phyloP scores from a whole-genome alignment of 768 basidiomycete genomes.

The Agaricus sinodeliciosus region DNA sequence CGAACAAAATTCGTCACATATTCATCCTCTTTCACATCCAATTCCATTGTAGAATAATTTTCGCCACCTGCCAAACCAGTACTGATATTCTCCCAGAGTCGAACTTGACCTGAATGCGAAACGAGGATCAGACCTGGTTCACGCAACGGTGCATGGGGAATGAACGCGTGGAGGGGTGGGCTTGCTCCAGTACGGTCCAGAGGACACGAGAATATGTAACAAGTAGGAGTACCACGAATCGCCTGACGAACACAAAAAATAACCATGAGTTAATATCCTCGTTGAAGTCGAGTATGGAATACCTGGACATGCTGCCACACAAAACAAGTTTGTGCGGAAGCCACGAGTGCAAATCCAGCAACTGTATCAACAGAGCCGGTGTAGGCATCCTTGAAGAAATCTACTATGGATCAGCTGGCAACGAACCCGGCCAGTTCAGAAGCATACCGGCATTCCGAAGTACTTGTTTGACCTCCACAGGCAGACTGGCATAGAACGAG shows the following conservation, averaged over 20 bases:
- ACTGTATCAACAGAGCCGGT: conserved; percentile 64
- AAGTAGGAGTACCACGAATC: conserved; percentile 67
- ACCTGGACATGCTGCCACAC: conserved; percentile 80
- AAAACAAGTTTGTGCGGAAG: conserved; percentile 68
- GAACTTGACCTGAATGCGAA: conserved; percentile 61
- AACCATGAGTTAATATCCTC: conserved; percentile 1
- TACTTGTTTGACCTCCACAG: conserved; percentile 68
- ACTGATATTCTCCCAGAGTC: conserved; percentile 86
- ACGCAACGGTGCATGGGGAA: conserved; percentile 57
- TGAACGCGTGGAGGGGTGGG: conserved; percentile 54
- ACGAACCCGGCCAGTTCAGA: not conserved
- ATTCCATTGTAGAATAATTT: conserved; percentile 43
- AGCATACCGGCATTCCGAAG: conserved; percentile 58
- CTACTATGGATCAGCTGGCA: conserved; percentile 26
- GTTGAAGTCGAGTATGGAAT: conserved; percentile 8
- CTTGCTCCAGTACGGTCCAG: conserved; percentile 29
- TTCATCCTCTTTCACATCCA: conserved; percentile 50
- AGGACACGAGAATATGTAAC: conserved; percentile 79
- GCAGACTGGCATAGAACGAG: conserved; percentile 62
- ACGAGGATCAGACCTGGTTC: conserved; percentile 87
- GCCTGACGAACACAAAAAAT: conserved; percentile 27
- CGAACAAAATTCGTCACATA: conserved; percentile 61
- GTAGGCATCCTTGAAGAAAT: conserved; percentile 62
- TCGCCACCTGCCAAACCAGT: conserved; percentile 79
- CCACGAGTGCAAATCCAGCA: conserved; percentile 71